phyloP scores from a whole-genome alignment of 2,329 filamentous ascomycete genomes.

The Tolypocladium tundrense region DNA sequence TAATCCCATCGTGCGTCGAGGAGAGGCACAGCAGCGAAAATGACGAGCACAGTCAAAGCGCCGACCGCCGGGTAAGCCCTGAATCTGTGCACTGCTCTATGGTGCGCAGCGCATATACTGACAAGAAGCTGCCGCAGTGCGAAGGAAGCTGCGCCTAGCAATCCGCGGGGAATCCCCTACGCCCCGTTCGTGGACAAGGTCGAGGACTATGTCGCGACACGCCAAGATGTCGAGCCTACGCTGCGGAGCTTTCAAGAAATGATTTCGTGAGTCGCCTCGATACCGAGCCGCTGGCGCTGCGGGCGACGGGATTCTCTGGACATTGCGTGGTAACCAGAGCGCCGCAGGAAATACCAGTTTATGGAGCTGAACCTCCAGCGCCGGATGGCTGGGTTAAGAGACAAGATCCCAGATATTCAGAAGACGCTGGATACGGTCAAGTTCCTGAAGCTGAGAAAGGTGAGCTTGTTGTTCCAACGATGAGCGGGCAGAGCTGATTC shows the following conservation, averaged over 20 bases:
- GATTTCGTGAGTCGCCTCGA: slow-evolving; percentile 61
- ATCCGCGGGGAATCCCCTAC: slow-evolving; percentile 72
- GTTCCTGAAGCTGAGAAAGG: slow-evolving; percentile 71
- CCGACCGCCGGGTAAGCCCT: slow-evolving; percentile 20
- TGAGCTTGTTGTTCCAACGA: slow-evolving; percentile 20
- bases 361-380: slow-evolving; percentile 94
- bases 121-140: slow-evolving; percentile 9
- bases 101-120: background rate
- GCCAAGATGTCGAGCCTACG: slow-evolving; percentile 70
- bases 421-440: slow-evolving; percentile 89
- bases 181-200: slow-evolving; percentile 83
- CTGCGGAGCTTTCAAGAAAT: slow-evolving; percentile 83
- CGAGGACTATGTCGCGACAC: slow-evolving; percentile 74
- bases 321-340: slow-evolving; percentile 1
- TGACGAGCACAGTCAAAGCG: slow-evolving; percentile 32
- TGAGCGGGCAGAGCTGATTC: background rate
- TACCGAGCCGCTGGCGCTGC: background rate
- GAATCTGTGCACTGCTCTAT: too few relatives aligned
- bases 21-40: slow-evolving; percentile 15
- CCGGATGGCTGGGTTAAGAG: slow-evolving; percentile 68
- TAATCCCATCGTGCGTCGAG: slow-evolving; percentile 10
- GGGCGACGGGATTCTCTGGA: background rate
- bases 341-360: slow-evolving; percentile 88
- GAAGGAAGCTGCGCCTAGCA: slow-evolving; percentile 49
- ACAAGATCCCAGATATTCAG: slow-evolving; percentile 95